These are phyloP conservation scores for Calonectria fujianensis DNA, from an alignment of 2,329 filamentous ascomycete species.

Conservation along the genomic window DNA sequence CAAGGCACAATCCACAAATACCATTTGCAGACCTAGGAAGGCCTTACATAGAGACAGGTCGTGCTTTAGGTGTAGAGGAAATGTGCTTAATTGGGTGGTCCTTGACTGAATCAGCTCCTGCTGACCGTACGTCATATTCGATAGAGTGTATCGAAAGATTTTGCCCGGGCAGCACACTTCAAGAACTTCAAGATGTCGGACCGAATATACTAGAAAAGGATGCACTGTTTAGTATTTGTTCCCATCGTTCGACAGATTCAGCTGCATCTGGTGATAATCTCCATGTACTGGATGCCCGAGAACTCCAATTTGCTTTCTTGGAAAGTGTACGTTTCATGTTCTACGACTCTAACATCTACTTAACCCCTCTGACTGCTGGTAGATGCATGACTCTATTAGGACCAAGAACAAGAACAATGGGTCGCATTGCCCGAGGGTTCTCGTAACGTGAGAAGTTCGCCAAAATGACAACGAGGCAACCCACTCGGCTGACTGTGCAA, in stretches of 20 bases:
- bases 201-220: no score
- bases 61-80: neutral
- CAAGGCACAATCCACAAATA: neutral
- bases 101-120: neutral
- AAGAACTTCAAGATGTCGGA: neutral
- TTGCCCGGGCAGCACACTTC: neutral
- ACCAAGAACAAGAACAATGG: no score
- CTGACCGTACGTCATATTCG: neutral
- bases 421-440: neutral
- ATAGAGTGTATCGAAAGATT: neutral
- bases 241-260: neutral
- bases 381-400: no score
- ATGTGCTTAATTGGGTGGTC: neutral
- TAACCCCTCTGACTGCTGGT: no score
- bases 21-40: neutral
- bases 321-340: no score
- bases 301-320: neutral
- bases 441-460: neutral
- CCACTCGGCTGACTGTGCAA: neutral
- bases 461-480: accelerated
- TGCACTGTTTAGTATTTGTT: neutral
- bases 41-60: neutral
- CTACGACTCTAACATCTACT: no score
- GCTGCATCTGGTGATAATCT: no score
- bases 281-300: neutral